Base-by-base conservation (phyloP, 2,329 filamentous ascomycete species). In the Pestalotiopsis sp. region DNA sequence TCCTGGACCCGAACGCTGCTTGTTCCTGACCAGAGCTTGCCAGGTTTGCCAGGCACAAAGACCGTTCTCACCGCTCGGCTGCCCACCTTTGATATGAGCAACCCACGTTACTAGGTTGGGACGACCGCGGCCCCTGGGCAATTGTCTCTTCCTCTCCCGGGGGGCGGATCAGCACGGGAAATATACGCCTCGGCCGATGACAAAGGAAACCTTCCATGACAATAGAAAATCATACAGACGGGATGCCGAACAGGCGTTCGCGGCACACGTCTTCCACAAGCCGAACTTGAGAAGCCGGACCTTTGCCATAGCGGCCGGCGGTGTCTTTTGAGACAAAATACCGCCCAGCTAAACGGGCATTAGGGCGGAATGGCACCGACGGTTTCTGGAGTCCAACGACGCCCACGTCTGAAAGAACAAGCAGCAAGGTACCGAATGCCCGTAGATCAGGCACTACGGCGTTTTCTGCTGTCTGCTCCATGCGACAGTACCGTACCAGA, bases 321-420 rank as follows among this genome's bases (percentile, higher is more conserved):
- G 66, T 41, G 66, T 38, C 41, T 56, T 62, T 23, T 56, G 66
- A 67, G 66, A 67, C 66, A 63, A 59, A 49, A 62, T 9, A 4
- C 45, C 45, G 45, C 27, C 40, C n/a, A 63, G 38, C 58, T 36
- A 66, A 67, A n/a, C 58, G 59, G 66, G 27, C 57, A 56, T 67
- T 67, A 62, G 57, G 40, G 66, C 45, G 56, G 66, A 62, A 67
- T 62, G 31, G 66, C 66, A 62, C 57, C 25, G 66, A 58, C 58
- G 27, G 59, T 58, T 58, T 63, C 31, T n/a, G 23, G 17, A 36
- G 31, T 36, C 31, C 31, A 36, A 9, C 31, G 31, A 36, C 31
- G 31, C 31, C 31, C 31, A 36, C 31, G 31, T 36, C 31, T 36
- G 31, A 36, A 36, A 36, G 31, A 36, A 36, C 31, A 36, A 27